Conservation (phyloP, 768 basidiomycete species). For the Butyriboletus loyo region DNA sequence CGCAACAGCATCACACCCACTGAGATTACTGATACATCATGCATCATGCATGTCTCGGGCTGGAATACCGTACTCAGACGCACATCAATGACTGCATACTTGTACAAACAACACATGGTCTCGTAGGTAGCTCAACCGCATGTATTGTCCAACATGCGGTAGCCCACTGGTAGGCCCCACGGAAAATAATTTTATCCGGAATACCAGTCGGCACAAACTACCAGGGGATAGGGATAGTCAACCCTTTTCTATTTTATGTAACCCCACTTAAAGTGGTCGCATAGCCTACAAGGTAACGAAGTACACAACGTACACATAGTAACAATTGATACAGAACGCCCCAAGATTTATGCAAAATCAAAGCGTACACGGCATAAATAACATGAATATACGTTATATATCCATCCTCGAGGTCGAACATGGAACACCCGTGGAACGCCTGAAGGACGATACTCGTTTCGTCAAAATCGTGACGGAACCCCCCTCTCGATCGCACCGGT, state of each 20-base stretch:
- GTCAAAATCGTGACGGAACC: conserved; percentile 7
- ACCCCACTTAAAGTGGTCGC: not conserved
- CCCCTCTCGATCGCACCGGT: conserved; percentile 14
- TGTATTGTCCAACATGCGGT: not conserved
- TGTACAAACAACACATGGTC: not conserved
- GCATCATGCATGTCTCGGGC: too few relatives aligned
- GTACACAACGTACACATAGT: not conserved
- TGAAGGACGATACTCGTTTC: not conserved
- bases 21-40: not conserved
- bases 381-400: not conserved
- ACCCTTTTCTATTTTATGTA: not conserved
- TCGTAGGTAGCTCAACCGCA: not conserved
- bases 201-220: not conserved
- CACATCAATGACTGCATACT: not conserved
- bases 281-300: too few relatives aligned
- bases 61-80: not conserved
- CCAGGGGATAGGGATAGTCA: not conserved
- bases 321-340: not conserved
- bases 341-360: not conserved
- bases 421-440: not conserved
- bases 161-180: not conserved
- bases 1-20: not conserved
- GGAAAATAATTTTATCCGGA: too few relatives aligned
- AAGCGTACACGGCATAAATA: not conserved
- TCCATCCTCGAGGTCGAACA: not conserved